These are phyloP conservation scores for Coffea canephora DNA, from an alignment of 257 asterid species.

Conservation along the genomic window DNA sequence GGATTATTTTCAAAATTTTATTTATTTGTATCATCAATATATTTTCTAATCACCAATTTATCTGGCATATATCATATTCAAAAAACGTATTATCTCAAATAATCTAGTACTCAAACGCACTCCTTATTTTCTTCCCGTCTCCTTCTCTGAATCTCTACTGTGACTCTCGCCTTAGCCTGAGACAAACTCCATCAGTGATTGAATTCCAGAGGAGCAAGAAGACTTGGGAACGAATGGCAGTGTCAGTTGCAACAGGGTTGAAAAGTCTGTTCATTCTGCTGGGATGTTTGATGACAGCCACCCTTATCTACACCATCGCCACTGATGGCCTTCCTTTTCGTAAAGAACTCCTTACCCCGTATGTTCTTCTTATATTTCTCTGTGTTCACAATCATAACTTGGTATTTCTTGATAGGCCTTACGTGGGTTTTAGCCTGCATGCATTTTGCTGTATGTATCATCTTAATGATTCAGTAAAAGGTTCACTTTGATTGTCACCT, in stretches of 20 bases:
- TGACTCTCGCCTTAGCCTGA: background rate
- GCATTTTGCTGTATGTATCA: background rate
- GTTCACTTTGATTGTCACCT: background rate
- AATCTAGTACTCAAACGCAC: no score
- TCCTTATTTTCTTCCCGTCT: background rate
- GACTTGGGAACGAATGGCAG: conserved; percentile 16
- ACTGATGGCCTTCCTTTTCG: conserved; percentile 81
- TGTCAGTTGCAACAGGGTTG: conserved; percentile 44
- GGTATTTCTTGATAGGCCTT: background rate
- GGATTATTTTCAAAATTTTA: no score
- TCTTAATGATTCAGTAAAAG: background rate
- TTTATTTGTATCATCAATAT: no score
- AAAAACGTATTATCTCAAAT: no score
- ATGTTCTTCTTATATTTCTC: background rate
- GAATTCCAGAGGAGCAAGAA: background rate
- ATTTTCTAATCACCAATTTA: no score
- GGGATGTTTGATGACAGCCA: conserved; percentile 54
- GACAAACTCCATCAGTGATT: background rate
- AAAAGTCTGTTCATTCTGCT: conserved; percentile 48
- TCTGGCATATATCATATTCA: no score
- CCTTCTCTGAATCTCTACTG: background rate
- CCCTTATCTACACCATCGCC: conserved; percentile 51
- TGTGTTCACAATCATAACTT: background rate
- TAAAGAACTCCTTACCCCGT: conserved; percentile 77
- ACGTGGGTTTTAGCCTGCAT: background rate